Percentiles rank a stretch among this genome's conserved stretches.
Evolutionary conservation across 164 flowering plant genomes (phyloP).

Genomic region (Sextonia rubra): DNA sequence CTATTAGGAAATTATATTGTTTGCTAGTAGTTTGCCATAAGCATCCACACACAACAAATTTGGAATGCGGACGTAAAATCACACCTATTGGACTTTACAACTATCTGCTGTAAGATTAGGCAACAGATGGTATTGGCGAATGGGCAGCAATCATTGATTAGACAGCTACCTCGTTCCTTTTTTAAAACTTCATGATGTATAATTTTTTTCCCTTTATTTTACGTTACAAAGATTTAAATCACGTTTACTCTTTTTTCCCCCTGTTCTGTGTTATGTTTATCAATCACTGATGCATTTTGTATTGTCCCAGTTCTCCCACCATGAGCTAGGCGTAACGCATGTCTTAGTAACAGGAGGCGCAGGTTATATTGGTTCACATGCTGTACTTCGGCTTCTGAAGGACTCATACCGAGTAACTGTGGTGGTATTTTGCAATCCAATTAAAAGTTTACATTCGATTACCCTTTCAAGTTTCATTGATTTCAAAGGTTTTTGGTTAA

Average conservation of each 20-base stretch:
- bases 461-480: background rate
- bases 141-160: too few species aligned
- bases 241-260: too few species aligned
- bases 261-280: background rate
- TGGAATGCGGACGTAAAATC: too few species aligned
- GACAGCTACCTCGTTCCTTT: background rate
- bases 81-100: too few species aligned
- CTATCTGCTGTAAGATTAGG: too few species aligned
- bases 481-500: background rate
- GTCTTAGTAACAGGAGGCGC: conserved; percentile 98
- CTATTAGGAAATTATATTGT: too few species aligned
- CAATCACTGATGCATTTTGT: background rate
- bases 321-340: conserved; percentile 75
- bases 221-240: background rate
- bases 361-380: conserved; percentile 98
- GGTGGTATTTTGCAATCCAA: conserved; percentile 49
- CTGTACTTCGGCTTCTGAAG: conserved; percentile 75
- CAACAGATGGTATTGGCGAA: too few species aligned
- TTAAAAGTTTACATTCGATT: background rate
- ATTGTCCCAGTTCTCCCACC: conserved; percentile 59
- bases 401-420: conserved; percentile 81
- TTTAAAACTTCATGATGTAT: background rate
- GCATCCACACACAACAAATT: too few species aligned
- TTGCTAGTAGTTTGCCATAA: too few species aligned
- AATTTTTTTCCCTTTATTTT: background rate